These are phyloP conservation scores for Pythium rishiriense DNA, from an alignment of 352 stramenopile genomes.

Conservation along the genomic window DNA sequence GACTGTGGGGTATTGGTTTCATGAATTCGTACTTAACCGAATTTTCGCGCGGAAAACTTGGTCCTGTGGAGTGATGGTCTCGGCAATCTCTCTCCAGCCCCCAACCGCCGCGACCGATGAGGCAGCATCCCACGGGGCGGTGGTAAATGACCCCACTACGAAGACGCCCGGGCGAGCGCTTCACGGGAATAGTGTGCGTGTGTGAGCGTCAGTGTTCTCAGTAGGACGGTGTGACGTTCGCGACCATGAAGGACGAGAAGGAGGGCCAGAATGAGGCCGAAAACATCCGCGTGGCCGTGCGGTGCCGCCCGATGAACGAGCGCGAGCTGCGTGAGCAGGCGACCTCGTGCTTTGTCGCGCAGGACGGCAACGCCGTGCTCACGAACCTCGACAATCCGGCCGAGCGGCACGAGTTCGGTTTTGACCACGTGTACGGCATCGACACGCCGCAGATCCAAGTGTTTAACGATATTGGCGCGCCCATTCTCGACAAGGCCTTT, in stretches of 20 bases:
- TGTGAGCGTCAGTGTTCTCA: too few species aligned
- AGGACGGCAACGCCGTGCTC: constrained; percentile 75
- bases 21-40: constrained; percentile 24
- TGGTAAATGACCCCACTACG: too few species aligned
- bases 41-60: constrained; percentile 7
- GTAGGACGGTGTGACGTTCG: too few species aligned
- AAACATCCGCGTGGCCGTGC: constrained; percentile 92
- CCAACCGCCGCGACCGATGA: constrained; percentile 9
- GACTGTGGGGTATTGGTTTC: neutral
- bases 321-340: constrained; percentile 83
- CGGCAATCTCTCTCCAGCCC: neutral
- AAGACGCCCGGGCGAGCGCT: too few species aligned
- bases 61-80: constrained; percentile 13
- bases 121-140: neutral
- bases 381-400: constrained; percentile 80
- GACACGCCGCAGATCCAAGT: constrained; percentile 74
- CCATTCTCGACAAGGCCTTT: constrained; percentile 81
- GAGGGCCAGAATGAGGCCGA: constrained; percentile 67
- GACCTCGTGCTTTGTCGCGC: constrained; percentile 65
- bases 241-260: constrained; percentile 61
- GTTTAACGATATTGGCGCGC: constrained; percentile 77
- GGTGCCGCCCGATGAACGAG: constrained; percentile 90
- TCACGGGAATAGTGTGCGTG: too few species aligned
- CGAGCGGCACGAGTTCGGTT: constrained; percentile 86
- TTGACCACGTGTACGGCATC: constrained; percentile 87